Percentiles rank a stretch among this genome's conserved stretches.
phyloP scores from a whole-genome alignment of 78 protist genomes.

The Polysphondylium violaceum region DNA sequence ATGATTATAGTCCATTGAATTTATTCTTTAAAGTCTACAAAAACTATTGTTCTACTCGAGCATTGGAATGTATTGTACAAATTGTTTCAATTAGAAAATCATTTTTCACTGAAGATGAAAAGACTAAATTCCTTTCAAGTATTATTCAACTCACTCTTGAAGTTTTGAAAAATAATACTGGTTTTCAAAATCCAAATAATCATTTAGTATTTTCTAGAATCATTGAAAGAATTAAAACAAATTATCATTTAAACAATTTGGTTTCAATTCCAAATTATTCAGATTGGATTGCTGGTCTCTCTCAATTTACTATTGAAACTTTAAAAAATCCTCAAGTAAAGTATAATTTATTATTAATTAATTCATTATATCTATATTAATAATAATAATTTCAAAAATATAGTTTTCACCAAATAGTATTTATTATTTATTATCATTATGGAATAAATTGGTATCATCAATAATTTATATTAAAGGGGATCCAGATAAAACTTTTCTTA shows the following conservation, averaged over 20 bases:
- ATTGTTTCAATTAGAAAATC: constrained; percentile 65
- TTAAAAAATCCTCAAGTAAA: constrained; percentile 60
- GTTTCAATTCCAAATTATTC: constrained; percentile 2
- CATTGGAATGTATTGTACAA: constrained; percentile 52
- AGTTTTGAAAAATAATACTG: constrained; percentile 4
- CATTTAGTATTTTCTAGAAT: constrained; percentile 66
- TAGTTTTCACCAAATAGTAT: constrained; percentile 77
- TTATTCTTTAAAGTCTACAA: constrained; percentile 45
- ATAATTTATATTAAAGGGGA: constrained; percentile 65
- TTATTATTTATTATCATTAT: constrained; percentile 62
- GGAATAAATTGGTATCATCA: constrained; percentile 68
- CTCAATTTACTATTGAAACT: constrained; percentile 58
- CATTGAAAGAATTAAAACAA: constrained; percentile 59
- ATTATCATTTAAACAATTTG: constrained; percentile 46
- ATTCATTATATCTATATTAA: neutral
- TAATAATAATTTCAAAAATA: neutral
- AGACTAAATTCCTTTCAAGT: constrained; percentile 28
- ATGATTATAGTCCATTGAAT: constrained; percentile 23
- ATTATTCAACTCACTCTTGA: constrained; percentile 12
- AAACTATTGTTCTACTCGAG: constrained; percentile 10
- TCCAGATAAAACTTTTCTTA: constrained; percentile 24
- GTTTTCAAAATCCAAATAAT: constrained; percentile 47
- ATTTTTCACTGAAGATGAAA: constrained; percentile 62
- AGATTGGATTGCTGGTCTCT: constrained; percentile 55
- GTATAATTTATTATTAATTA: neutral